Base-by-base conservation (phyloP, 352 stramenopile species). In the Pythium folliculosum region DNA sequence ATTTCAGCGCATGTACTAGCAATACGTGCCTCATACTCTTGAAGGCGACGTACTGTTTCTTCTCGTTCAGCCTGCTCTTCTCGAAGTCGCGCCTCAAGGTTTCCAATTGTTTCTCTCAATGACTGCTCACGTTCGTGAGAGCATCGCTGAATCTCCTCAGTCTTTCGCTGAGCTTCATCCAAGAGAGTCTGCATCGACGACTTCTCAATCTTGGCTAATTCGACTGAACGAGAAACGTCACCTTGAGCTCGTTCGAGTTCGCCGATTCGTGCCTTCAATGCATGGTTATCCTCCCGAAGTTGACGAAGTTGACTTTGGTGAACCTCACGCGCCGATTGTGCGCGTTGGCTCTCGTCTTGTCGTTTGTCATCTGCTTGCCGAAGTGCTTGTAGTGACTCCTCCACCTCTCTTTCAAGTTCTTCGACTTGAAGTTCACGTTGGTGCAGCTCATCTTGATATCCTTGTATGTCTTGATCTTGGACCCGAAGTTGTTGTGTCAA, bases 21-120 rank as follows among this genome's bases (percentile, higher is more conserved):
- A 45, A 95, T 88, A 0, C 79, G 75, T 19, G 69, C 64, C 52
- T 94, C 87, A 49, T 95, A 93, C 47, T 94, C 84, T 53, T 91
- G 79, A 7, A 93, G 68, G 2, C 80, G 77, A 35, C 75, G 82
- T 0, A 84, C 85, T 5, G 81, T 90, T 13, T 95, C 85, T 54
- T 90, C 79, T 3, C 81, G 75, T 53, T 91, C 76, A 0, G 40
- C 67, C 51, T 90, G 77, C 51, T 89, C 80, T 4, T 80, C 67
- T 45, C 72, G 55, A 5, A 91, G 73, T n/a, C 77, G 74, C 1
- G 27, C 52, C 27, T 72, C 63, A 21, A 91, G 75, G 35, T 70
- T 51, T 0, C 19, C 10, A 13, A 70, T 48, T 1, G 44, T 47
- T 19, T 40, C 35, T 12, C 35, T 40, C 19, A 70, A 30, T 2